A percentile compares a stretch with the other conserved stretches of the same genome.
Conservation (phyloP, 1,139 yeast genomes). For the Suhomyces maxii region DNA sequence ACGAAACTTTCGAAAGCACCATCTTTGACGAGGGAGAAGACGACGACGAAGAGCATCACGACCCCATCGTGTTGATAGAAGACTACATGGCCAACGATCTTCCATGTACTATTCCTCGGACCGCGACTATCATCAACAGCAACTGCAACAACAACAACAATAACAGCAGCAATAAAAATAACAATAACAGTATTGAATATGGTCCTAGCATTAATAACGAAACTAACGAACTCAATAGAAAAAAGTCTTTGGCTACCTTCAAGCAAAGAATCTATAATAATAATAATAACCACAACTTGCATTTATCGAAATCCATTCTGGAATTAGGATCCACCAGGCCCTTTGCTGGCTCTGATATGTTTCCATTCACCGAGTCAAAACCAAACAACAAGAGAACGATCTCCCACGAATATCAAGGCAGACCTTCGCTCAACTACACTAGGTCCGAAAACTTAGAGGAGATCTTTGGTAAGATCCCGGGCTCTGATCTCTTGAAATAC, state of each 20-base stretch:
- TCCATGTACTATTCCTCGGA: neutral
- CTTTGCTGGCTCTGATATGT: slow-evolving; percentile 15
- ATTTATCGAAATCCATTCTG: slow-evolving; percentile 3
- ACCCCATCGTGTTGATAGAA: slow-evolving; percentile 53
- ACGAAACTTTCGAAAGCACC: slow-evolving; percentile 9
- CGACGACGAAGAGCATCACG: slow-evolving; percentile 36
- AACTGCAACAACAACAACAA: neutral
- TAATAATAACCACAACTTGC: slow-evolving; percentile 4
- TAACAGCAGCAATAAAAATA: neutral
- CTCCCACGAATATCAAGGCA: slow-evolving; percentile 12
- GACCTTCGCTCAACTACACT: slow-evolving; percentile 4
- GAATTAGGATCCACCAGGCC: slow-evolving; percentile 8
- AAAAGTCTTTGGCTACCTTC: slow-evolving; percentile 42
- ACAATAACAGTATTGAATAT: neutral
- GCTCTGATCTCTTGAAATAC: slow-evolving; percentile 45
- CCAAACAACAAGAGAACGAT: slow-evolving; percentile 16
- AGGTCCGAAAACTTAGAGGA: slow-evolving; percentile 35
- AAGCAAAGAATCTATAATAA: slow-evolving; percentile 25
- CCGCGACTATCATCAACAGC: neutral
- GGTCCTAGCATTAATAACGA: slow-evolving; percentile 3
- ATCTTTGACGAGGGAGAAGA: slow-evolving; percentile 13
- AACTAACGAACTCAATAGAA: slow-evolving; percentile 22
- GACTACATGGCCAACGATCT: slow-evolving; percentile 38
- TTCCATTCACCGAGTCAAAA: slow-evolving; percentile 13
- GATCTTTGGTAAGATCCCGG: slow-evolving; percentile 44